A percentile compares a stretch with the other conserved stretches of the same genome.
These are phyloP conservation scores for Candida loeiensis DNA, from an alignment of 805 yeast species.

Conservation along the genomic window DNA sequence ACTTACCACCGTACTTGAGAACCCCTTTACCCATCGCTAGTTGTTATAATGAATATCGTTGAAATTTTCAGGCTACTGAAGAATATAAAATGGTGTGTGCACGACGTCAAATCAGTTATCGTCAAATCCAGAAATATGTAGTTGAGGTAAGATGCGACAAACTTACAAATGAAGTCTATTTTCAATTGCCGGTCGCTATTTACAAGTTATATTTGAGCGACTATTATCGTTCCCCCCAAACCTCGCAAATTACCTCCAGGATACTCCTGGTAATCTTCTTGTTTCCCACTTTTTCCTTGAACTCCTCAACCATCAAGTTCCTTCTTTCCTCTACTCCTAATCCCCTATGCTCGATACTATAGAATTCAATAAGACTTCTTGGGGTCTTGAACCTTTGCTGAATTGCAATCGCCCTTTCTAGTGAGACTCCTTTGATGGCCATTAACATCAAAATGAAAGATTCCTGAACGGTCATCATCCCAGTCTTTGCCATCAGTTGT, in stretches of 20 bases:
- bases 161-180: too few species aligned
- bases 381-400: constrained; percentile 76
- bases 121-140: too few species aligned
- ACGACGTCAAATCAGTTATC: constrained; percentile 5
- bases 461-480: constrained; percentile 69
- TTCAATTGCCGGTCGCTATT: too few species aligned
- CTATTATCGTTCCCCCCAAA: constrained; percentile 50
- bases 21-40: constrained; percentile 46
- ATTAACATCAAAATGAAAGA: constrained; percentile 71
- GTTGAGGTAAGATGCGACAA: too few species aligned
- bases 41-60: not conserved
- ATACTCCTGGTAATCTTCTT: constrained; percentile 50
- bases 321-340: constrained; percentile 22
- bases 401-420: constrained; percentile 79
- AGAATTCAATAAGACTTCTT: constrained; percentile 49
- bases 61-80: not conserved
- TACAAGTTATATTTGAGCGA: too few species aligned
- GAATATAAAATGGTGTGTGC: not conserved
- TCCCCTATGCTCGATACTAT: constrained; percentile 21
- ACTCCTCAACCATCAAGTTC: constrained; percentile 26
- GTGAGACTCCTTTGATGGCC: constrained; percentile 74
- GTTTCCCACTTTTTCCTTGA: constrained; percentile 45
- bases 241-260: constrained; percentile 50
- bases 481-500: constrained; percentile 64
- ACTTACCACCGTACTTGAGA: constrained; percentile 56